Evolutionary conservation across 129 eudicot species (phyloP), one percentile per base, ranked within the genome.

Genomic region (Artemisia argyi): DNA sequence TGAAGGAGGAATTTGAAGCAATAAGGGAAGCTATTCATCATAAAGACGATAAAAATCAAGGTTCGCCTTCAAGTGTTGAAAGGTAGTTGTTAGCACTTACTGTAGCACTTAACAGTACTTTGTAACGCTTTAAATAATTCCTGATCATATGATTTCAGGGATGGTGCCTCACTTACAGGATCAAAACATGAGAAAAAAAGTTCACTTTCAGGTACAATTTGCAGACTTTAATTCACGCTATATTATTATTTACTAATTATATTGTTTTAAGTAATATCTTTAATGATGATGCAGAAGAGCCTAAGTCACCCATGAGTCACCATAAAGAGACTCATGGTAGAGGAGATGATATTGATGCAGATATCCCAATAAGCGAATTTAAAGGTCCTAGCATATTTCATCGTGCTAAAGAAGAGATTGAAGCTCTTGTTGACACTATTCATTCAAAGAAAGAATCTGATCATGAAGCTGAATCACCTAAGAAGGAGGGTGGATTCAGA

Each of bases 1-100:
- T 86, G 4, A 88, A 86, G 79, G 97, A 91, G 83, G 97, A 91
- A 76, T 66, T 91, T 60, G 90, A 91, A 80, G 97, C 97, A 54
- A 51, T 91, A 62, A 82, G 68, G 53, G 75, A 67, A 17, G 70
- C 95, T 7, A 72, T 88, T 73, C 92, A 85, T 72, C 83, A 74
- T 56, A 84, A 80, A 83, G 87, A 76, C 53, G 48, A 76, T 28
- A 76, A 76, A 66, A 51, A 20, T 64, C 73, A 46, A 20, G 82
- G 58, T 28, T 73, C 84, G 42, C 60, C 79, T 54, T 66, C 79
- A 48, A 42, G 60, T 63, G 73, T 60, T 47, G 62, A 76, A 63
- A 78, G 78, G 88, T 75, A 65, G 64, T 15, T 64, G 30, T 64
- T 61, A 32, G 35, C 62, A 26, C 44, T 22, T 17, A 49, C 14